Percentiles rank a stretch among this genome's conserved stretches.
phyloP scores from a whole-genome alignment of 306 rosid species.

The Elaeagnus macrophylla region DNA sequence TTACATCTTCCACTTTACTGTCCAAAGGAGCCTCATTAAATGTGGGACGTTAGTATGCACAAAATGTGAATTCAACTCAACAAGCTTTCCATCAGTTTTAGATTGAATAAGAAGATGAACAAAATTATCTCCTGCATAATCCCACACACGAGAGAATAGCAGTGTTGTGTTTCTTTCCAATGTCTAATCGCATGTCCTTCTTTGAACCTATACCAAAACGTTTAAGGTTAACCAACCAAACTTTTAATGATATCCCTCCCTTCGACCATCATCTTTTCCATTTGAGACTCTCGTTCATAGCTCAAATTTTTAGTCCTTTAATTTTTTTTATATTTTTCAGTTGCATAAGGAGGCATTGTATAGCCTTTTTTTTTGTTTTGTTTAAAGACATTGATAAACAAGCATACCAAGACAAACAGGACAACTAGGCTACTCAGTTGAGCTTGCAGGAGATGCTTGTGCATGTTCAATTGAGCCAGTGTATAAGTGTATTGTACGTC shows the following conservation, averaged over 20 bases:
- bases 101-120: conserved; percentile 90
- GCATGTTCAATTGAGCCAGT: conserved; percentile 80
- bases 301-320: no score
- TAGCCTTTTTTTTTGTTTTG: no score
- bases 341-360: no score
- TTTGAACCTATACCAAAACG: conserved; percentile 49
- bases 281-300: no score
- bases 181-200: conserved; percentile 87
- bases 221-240: not conserved
- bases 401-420: conserved; percentile 83
- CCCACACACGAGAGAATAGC: conserved; percentile 95
- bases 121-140: conserved; percentile 89
- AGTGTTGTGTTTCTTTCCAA: conserved; percentile 94
- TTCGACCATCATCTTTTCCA: no score
- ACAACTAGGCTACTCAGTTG: conserved; percentile 81
- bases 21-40: conserved; percentile 68
- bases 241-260: no score
- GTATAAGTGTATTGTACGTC: conserved; percentile 90
- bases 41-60: conserved; percentile 38
- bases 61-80: conserved; percentile 76
- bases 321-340: no score
- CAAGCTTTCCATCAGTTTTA: conserved; percentile 90
- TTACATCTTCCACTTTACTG: conserved; percentile 95
- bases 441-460: conserved; percentile 56
- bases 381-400: no score